phyloP scores from a whole-genome alignment of 176 grass and related monocot genomes.

The Hyparrhenia diplandra region DNA sequence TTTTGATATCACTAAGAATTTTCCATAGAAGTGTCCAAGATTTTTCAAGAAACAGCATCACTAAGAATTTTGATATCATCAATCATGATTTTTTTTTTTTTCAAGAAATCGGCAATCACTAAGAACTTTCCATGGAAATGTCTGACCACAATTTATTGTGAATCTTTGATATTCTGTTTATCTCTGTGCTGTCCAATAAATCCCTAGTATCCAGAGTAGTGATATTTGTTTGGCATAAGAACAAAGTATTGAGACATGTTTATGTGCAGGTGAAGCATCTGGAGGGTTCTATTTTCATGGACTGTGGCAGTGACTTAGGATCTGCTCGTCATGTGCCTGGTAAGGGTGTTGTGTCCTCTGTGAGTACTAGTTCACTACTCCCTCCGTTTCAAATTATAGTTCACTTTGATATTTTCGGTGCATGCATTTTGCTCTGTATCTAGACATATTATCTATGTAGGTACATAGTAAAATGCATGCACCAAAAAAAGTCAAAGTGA shows the following conservation, averaged over 20 bases:
- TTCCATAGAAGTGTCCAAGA: background rate
- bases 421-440: too few species aligned
- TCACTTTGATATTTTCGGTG: too few species aligned
- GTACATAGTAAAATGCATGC: too few species aligned
- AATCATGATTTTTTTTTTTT: background rate
- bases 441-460: too few species aligned
- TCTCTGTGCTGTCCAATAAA: background rate
- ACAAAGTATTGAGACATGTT: conserved; percentile 22
- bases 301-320: conserved; percentile 87
- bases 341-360: conserved; percentile 22
- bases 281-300: conserved; percentile 82
- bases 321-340: conserved; percentile 83
- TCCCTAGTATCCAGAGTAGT: background rate
- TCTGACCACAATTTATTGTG: background rate
- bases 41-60: background rate
- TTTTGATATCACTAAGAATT: background rate
- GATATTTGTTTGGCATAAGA: conserved; percentile 8
- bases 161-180: background rate
- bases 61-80: background rate
- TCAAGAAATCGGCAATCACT: background rate
- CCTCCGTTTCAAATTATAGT: too few species aligned
- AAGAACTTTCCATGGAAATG: conserved; percentile 1
- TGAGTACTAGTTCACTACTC: background rate
- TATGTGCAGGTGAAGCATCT: conserved; percentile 74
- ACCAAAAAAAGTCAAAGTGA: too few species aligned